Evolutionary conservation across 352 stramenopile genomes (phyloP), one percentile per base, ranked within the genome.

Genomic region (Pythium apleroticum): DNA sequence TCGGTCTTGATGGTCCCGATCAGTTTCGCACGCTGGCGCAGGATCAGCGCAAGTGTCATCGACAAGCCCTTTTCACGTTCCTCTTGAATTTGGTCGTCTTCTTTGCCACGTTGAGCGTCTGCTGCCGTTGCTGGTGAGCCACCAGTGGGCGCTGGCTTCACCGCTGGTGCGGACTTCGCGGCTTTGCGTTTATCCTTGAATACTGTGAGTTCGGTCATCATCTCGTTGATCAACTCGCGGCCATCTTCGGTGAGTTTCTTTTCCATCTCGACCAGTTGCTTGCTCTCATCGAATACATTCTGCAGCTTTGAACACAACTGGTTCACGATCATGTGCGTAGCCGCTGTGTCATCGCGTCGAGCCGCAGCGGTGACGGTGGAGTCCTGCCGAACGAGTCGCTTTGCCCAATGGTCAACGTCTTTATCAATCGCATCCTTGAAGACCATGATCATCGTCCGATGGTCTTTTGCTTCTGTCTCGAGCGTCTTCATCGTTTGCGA

Each of bases 381-480:
- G 20, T 52, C 74, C 63, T 66, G 68, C 66, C 11, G 66, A 53
- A 80, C 43, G 59, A 84, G 63, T 7, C 78, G 79, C 30, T 84
- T 84, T 2, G 74, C 65, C 84, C 86, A 95, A n/a, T 86, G 69
- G 14, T 86, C 79, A 4, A 88, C 81, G 20, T 95, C 86, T 66
- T 93, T 93, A 11, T 90, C 76, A 0, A 93, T 60, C 0, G 83
- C 85, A 43, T 93, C 84, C 62, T 90, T 90, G 53, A 94, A 95
- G 6, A 95, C 77, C 60, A 89, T 75, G 41, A 95, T 89, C 31
- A 93, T 75, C 15, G 85, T 95, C 1, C 86, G 78, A 25, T 89
- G 78, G 41, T 95, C 86, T 69, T 93, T 95, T 1, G 77, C 76
- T 50, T 93, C 78, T 15, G 72, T 81, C 35, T 95, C 86, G 31